Conservation (phyloP, 441 rosid genomes). For the Capsella rubella region DNA sequence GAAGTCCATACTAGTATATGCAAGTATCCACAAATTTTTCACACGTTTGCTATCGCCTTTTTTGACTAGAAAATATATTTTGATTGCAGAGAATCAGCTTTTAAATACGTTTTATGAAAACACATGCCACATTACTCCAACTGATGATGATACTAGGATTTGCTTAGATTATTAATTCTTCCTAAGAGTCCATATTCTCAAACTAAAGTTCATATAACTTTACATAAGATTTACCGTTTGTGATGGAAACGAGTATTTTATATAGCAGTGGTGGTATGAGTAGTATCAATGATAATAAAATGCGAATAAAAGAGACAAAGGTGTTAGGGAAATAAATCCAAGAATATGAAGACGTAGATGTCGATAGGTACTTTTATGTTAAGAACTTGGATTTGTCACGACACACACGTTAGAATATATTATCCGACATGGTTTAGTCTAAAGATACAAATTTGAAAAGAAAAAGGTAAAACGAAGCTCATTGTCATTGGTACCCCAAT, state of each 20-base stretch:
- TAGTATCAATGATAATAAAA: constrained; percentile 17
- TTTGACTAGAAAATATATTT: not conserved
- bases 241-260: not conserved
- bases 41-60: constrained; percentile 5
- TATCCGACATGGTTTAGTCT: constrained; percentile 36
- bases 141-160: not conserved
- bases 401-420: constrained; percentile 24
- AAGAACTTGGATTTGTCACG: constrained; percentile 39
- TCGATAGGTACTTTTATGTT: constrained; percentile 10
- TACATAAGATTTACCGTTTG: not conserved
- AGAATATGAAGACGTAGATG: constrained; percentile 35
- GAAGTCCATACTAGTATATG: constrained; percentile 19
- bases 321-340: constrained; percentile 32
- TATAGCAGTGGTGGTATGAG: not conserved
- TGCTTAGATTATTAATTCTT: not conserved
- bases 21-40: constrained; percentile 1
- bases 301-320: constrained; percentile 31
- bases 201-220: constrained; percentile 16
- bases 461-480: constrained; percentile 25
- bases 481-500: constrained; percentile 32
- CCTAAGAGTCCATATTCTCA: not conserved
- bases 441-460: constrained; percentile 25
- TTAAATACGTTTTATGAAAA: not conserved
- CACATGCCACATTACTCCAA: constrained; percentile 10
- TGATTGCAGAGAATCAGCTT: not conserved